phyloP scores from a whole-genome alignment of 352 stramenopile species.

The Pythium angustatum region DNA sequence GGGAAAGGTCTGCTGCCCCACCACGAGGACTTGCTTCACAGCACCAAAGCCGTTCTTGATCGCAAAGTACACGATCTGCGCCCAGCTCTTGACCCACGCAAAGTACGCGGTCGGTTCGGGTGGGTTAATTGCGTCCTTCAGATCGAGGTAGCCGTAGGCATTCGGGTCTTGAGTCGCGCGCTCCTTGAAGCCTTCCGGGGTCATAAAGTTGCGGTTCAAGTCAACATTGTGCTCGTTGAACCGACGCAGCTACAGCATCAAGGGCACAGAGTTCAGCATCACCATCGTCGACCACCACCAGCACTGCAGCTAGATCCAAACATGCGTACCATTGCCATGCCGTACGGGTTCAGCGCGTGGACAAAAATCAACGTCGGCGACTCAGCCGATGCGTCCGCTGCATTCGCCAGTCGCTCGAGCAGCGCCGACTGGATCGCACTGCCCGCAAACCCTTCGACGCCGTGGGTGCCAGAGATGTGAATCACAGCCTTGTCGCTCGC shows the following conservation, averaged over 20 bases:
- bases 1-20: slow-evolving; percentile 88
- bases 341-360: slow-evolving; percentile 92
- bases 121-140: slow-evolving; percentile 75
- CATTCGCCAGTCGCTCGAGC: slow-evolving; percentile 17
- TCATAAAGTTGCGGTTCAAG: slow-evolving; percentile 39
- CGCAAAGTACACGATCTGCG: slow-evolving; percentile 27
- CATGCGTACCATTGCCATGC: slow-evolving; percentile 64
- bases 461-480: slow-evolving; percentile 51
- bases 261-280: too few relatives aligned
- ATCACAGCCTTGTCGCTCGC: slow-evolving; percentile 27
- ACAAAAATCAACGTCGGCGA: slow-evolving; percentile 89
- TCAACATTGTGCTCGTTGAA: slow-evolving; percentile 92
- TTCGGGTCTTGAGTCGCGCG: slow-evolving; percentile 69
- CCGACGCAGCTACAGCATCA: slow-evolving; percentile 53
- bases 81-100: slow-evolving; percentile 36
- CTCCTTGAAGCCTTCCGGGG: slow-evolving; percentile 48
- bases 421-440: slow-evolving; percentile 57
- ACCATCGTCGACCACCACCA: too few relatives aligned
- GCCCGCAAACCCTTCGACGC: slow-evolving; percentile 49
- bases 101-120: slow-evolving; percentile 37
- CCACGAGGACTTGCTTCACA: slow-evolving; percentile 84
- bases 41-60: slow-evolving; percentile 39
- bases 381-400: slow-evolving; percentile 8
- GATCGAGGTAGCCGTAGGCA: slow-evolving; percentile 71
- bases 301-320: too few relatives aligned